phyloP scores from a whole-genome alignment of 306 rosid species.

The Casuarina cunninghamiana region DNA sequence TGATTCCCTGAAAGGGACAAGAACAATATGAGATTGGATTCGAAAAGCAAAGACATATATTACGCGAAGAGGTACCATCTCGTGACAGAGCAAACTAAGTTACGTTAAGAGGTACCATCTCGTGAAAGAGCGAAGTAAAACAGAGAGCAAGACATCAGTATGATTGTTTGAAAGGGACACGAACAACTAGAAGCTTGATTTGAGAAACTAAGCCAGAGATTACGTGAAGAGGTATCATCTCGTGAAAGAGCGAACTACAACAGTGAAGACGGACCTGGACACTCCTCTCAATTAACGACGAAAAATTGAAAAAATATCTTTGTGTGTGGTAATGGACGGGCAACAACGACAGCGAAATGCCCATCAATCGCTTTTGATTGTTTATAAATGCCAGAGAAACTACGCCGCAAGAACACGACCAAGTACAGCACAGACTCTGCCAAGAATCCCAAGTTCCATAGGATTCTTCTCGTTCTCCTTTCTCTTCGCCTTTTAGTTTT shows the following conservation, averaged over 20 bases:
- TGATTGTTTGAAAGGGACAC: background rate
- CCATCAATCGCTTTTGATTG: conserved; percentile 27
- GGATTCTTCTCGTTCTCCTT: background rate
- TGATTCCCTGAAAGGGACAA: too few relatives aligned
- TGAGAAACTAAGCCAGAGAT: background rate
- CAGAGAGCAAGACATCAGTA: background rate
- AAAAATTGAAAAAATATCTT: conserved; percentile 35
- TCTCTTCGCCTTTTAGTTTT: background rate
- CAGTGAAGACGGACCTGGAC: background rate
- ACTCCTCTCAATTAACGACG: background rate
- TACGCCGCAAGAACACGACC: background rate
- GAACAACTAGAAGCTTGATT: background rate
- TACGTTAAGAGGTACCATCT: background rate
- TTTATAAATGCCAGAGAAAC: background rate
- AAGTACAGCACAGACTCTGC: background rate
- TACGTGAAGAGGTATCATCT: conserved; percentile 1
- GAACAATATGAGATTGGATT: too few relatives aligned
- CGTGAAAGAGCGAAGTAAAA: conserved; percentile 6
- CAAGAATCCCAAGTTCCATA: background rate
- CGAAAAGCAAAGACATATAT: too few relatives aligned
- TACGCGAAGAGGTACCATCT: too few relatives aligned
- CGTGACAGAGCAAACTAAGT: background rate
- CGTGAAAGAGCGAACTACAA: conserved; percentile 5
- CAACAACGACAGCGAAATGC: conserved; percentile 10
- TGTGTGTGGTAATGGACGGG: conserved; percentile 22